These are phyloP conservation scores for Piper longum DNA, from an alignment of 164 flowering plant genomes.

Conservation along the genomic window DNA sequence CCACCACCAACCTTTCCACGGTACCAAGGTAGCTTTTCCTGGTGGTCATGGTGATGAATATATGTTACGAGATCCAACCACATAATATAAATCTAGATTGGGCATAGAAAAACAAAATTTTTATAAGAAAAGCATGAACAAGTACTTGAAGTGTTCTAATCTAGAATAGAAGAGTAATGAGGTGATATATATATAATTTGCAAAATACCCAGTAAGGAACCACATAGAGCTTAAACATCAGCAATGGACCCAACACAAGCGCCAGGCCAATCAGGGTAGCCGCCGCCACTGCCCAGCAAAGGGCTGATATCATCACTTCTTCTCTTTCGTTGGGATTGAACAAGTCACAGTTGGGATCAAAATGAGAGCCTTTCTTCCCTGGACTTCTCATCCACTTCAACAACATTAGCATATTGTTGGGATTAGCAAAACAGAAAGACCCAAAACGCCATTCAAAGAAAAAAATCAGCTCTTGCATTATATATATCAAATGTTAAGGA, in stretches of 20 bases:
- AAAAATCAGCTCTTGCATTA: background rate
- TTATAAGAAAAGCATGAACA: no score
- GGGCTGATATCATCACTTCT: constrained; percentile 62
- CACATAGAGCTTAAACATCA: constrained; percentile 64
- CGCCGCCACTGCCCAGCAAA: constrained; percentile 71
- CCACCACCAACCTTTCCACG: constrained; percentile 33
- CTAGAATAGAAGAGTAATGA: background rate
- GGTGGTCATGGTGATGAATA: constrained; percentile 50
- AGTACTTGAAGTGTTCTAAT: no score
- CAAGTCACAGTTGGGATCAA: constrained; percentile 57
- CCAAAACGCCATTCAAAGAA: background rate
- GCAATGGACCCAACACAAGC: constrained; percentile 55
- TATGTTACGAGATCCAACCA: constrained; percentile 53
- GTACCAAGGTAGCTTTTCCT: constrained; percentile 45
- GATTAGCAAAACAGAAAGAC: background rate
- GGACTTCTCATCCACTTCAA: constrained; percentile 74
- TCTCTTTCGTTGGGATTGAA: constrained; percentile 57
- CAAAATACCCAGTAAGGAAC: constrained; percentile 53
- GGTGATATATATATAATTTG: background rate
- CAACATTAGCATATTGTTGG: background rate
- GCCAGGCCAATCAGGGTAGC: constrained; percentile 43
- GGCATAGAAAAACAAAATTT: background rate
- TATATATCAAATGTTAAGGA: background rate
- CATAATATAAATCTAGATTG: constrained; percentile 30
- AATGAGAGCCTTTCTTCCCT: constrained; percentile 85